phyloP scores from a whole-genome alignment of 192 early-diverging fungal species.

The Dimargaris xerosporica region DNA sequence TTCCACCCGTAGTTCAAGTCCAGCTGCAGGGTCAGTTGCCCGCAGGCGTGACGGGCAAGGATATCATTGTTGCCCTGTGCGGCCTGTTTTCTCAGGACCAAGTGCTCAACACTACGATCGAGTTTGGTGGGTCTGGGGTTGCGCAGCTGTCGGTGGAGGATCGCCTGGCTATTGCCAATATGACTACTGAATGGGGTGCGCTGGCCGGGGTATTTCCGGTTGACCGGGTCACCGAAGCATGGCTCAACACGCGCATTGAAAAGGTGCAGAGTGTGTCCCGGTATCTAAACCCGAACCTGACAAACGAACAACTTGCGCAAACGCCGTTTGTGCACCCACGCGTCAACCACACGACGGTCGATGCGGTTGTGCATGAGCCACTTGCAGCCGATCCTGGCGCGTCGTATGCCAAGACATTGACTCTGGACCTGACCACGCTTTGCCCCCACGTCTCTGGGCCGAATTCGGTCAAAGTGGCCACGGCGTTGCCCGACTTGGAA shows the following conservation, averaged over 20 bases:
- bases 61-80: slow-evolving; percentile 90
- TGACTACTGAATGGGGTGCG: slow-evolving; percentile 99
- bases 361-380: slow-evolving; percentile 23
- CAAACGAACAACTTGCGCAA: slow-evolving; percentile 22
- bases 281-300: slow-evolving; percentile 36
- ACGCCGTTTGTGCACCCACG: slow-evolving; percentile 34
- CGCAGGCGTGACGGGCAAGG: slow-evolving; percentile 85
- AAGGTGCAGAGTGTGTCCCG: slow-evolving; percentile 27
- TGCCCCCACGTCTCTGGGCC: slow-evolving; percentile 86
- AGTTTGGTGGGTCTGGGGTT: slow-evolving; percentile 69
- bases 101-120: slow-evolving; percentile 92
- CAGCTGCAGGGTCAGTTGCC: slow-evolving; percentile 64
- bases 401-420: slow-evolving; percentile 67
- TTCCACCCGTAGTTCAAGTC: slow-evolving; percentile 86
- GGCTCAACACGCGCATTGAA: slow-evolving; percentile 46
- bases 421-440: slow-evolving; percentile 74
- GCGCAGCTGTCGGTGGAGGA: slow-evolving; percentile 63
- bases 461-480: slow-evolving; percentile 90
- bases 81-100: slow-evolving; percentile 85
- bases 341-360: slow-evolving; percentile 33
- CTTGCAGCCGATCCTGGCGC: slow-evolving; percentile 41
- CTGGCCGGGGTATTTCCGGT: slow-evolving; percentile 93
- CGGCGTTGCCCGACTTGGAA: slow-evolving; percentile 60
- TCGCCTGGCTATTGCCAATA: slow-evolving; percentile 91
- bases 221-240: slow-evolving; percentile 61